Base-by-base conservation (phyloP, 2,329 filamentous ascomycete genomes). In the Neurospora sp. region DNA sequence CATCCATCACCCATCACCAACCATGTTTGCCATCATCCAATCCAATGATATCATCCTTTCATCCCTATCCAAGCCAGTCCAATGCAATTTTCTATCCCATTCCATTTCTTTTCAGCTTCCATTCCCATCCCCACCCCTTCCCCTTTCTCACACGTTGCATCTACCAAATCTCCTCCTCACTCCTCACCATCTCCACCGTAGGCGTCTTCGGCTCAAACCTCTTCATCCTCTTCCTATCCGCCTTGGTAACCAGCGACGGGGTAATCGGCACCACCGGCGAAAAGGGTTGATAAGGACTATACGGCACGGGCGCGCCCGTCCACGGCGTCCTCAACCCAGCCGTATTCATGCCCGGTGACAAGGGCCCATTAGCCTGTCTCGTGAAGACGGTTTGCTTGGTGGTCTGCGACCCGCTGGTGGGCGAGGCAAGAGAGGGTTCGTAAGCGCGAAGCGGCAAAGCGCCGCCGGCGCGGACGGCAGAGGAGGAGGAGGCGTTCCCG, bases 271-370 rank as follows among this genome's bases (percentile, higher is more conserved):
- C 85, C 67, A 92, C 83, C 1, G 91, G 91, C 7, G 90, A 91
- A 77, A 90, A 92, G 0, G 92, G 92, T 82, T 94, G 92, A 75
- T 94, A 95, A 0, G 92, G 91, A 69, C 87, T 89, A 79, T 94
- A 94, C 1, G 91, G 91, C 28, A 89, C 86, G 1, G 87, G 84
- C 28, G 83, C 84, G 4, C 86, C 87, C 1, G 85, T 88, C 78
- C 82, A 86, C 0, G 91, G 91, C 2, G 88, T 90, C 66, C 85
- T 86, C 33, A 87, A 82, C 0, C 85, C 87, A 0, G 52, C 52
- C 0, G 88, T 90, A 46, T 84, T 86, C 43, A 88, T 82, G 0
- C 85, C 87, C 0, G 89, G 88, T 3, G 87, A 87, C 70, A 87
- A 76, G 1, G 86, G 85, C 0, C 79, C 81, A 28, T 46, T 46